These are phyloP conservation scores for Pseudofabraea citricarpa DNA, from an alignment of 2,329 filamentous ascomycete species.

Conservation along the genomic window DNA sequence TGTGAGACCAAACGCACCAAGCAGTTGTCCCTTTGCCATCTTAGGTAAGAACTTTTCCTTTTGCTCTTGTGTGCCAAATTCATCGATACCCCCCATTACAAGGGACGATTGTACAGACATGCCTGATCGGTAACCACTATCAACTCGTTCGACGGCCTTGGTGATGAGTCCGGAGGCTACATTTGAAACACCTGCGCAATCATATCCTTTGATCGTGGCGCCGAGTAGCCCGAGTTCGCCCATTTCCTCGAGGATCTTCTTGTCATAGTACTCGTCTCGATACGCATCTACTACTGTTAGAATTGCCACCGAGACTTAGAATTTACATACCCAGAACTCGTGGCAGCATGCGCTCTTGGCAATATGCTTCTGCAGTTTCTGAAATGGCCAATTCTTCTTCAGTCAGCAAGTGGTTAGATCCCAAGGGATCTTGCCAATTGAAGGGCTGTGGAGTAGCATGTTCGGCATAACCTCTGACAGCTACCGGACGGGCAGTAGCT, in stretches of 20 bases:
- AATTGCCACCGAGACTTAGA: conserved; percentile 8
- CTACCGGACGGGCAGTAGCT: conserved; percentile 13
- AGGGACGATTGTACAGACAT: conserved; percentile 92
- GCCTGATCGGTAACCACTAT: conserved; percentile 85
- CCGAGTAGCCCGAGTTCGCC: conserved; percentile 85
- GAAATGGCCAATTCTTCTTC: conserved; percentile 88
- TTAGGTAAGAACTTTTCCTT: conserved; percentile 78
- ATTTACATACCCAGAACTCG: conserved; percentile 69
- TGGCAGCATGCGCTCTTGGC: conserved; percentile 82
- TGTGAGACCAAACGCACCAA: conserved; percentile 85
- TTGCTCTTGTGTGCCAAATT: conserved; percentile 80
- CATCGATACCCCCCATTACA: conserved; percentile 89
- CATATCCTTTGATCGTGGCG: conserved; percentile 81
- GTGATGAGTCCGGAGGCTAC: conserved; percentile 89
- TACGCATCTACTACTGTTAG: conserved; percentile 61
- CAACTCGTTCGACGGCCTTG: conserved; percentile 82
- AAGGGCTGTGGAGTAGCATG: conserved; percentile 44
- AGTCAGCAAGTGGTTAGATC: conserved; percentile 69
- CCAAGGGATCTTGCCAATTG: conserved; percentile 89
- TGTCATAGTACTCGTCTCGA: conserved; percentile 81
- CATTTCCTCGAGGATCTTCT: conserved; percentile 84
- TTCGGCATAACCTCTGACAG: conserved; percentile 21
- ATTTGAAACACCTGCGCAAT: conserved; percentile 80
- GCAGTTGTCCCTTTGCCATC: conserved; percentile 75
- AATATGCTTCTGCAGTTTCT: conserved; percentile 89